Conservation (phyloP, 2,329 filamentous ascomycete genomes). For the Gnomoniopsis smithogilvyi region DNA sequence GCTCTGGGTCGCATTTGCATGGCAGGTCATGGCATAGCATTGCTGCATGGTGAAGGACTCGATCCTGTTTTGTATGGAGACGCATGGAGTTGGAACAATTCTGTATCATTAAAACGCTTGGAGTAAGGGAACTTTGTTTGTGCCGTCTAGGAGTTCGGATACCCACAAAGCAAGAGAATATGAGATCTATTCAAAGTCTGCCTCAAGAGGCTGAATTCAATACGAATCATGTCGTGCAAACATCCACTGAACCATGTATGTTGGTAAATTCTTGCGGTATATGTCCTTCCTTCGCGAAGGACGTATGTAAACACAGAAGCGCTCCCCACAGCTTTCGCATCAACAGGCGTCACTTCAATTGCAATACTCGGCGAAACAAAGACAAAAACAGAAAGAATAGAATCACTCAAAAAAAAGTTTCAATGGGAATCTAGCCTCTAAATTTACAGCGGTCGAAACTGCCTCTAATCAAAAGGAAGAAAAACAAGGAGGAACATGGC, state of each 20-base stretch:
- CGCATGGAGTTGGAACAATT: background rate
- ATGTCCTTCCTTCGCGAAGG: background rate
- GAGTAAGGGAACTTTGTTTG: slow-evolving; percentile 3
- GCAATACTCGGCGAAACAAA: background rate
- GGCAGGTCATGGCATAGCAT: slow-evolving; percentile 4
- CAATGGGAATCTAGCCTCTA: background rate
- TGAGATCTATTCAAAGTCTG: background rate
- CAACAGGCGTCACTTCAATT: background rate
- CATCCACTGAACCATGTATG: background rate
- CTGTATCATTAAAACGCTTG: slow-evolving; percentile 13
- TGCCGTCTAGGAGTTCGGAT: slow-evolving; percentile 2
- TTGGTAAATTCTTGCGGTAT: too few relatives aligned
- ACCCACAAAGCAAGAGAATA: slow-evolving; percentile 5
- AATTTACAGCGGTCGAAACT: background rate
- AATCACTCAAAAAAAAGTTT: background rate
- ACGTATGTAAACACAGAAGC: too few relatives aligned
- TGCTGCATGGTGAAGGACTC: background rate
- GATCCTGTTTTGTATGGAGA: background rate
- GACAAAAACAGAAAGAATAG: too few relatives aligned
- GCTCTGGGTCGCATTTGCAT: background rate
- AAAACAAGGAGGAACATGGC: background rate
- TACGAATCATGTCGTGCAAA: background rate
- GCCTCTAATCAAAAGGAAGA: background rate
- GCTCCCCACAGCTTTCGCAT: too few relatives aligned
- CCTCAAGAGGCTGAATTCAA: background rate